Conservation (phyloP, 2,329 filamentous ascomycete genomes). For the Fusarium bulbicola region DNA sequence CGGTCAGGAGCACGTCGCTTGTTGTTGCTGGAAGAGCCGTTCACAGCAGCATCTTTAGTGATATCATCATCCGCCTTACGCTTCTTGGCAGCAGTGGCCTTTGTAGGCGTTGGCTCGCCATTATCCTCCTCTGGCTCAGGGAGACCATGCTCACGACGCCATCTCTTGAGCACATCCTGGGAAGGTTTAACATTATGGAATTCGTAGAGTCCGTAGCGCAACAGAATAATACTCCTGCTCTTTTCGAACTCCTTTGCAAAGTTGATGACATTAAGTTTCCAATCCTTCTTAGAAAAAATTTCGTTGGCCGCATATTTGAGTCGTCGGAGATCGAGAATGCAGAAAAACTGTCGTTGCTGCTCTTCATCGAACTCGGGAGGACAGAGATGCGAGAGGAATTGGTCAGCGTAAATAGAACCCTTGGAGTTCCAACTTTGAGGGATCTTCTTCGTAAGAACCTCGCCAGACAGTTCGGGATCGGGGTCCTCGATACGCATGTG, state of each 20-base stretch:
- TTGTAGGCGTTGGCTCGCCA: conserved; percentile 44
- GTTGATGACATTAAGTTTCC: conserved; percentile 69
- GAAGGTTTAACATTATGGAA: conserved; percentile 71
- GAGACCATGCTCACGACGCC: conserved; percentile 65
- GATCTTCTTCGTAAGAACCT: conserved; percentile 62
- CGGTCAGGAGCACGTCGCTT: conserved; percentile 60
- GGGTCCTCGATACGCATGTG: conserved; percentile 67
- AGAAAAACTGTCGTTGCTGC: conserved; percentile 70
- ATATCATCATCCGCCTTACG: conserved; percentile 66
- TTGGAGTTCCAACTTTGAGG: conserved; percentile 61
- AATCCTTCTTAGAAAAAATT: conserved; percentile 68
- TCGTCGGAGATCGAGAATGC: conserved; percentile 68
- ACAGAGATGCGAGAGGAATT: conserved; percentile 66
- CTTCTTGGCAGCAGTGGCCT: conserved; percentile 56
- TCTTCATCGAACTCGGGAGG: conserved; percentile 66
- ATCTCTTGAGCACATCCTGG: conserved; percentile 65
- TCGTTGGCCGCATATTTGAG: conserved; percentile 70
- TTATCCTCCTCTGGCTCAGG: conserved; percentile 60
- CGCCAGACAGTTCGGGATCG: conserved; percentile 64
- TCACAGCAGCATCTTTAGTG: conserved; percentile 49
- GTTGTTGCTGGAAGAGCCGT: conserved; percentile 47
- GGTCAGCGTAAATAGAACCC: conserved; percentile 67
- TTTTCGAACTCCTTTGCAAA: conserved; percentile 73
- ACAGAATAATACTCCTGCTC: conserved; percentile 67
- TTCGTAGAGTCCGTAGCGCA: conserved; percentile 69